A percentile compares a stretch with the other conserved stretches of the same genome.
These are phyloP conservation scores for Hansenula lynferdii DNA, from an alignment of 1,139 yeast genomes.

Conservation along the genomic window DNA sequence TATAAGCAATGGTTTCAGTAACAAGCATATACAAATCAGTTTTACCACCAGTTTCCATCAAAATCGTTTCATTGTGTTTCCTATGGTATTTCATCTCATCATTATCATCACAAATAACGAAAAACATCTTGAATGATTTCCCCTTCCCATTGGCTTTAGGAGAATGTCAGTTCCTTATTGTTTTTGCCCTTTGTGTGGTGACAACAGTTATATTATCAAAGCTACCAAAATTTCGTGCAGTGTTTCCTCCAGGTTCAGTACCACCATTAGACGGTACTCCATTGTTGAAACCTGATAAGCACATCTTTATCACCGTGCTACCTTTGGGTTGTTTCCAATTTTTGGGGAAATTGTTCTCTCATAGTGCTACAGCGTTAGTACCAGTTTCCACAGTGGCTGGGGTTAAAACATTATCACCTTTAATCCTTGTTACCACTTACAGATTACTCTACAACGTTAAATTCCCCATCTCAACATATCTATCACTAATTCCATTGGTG, in stretches of 20 bases:
- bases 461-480: slow-evolving; percentile 56
- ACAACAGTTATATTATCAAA: slow-evolving; percentile 25
- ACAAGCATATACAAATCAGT: too few relatives aligned
- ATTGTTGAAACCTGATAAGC: slow-evolving; percentile 29
- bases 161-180: slow-evolving; percentile 77
- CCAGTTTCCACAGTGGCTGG: slow-evolving; percentile 95
- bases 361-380: slow-evolving; percentile 83
- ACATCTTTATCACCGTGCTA: slow-evolving; percentile 62
- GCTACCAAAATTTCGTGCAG: slow-evolving; percentile 15
- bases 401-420: slow-evolving; percentile 86
- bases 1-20: too few relatives aligned
- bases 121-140: slow-evolving; percentile 65
- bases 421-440: slow-evolving; percentile 77
- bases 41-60: slow-evolving; percentile 17
- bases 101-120: slow-evolving; percentile 78
- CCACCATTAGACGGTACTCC: slow-evolving; percentile 17
- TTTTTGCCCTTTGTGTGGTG: slow-evolving; percentile 35
- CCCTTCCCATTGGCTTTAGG: slow-evolving; percentile 82
- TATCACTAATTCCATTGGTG: slow-evolving; percentile 65
- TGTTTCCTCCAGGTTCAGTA: slow-evolving; percentile 20
- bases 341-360: slow-evolving; percentile 85
- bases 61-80: slow-evolving; percentile 49
- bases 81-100: slow-evolving; percentile 83
- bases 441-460: slow-evolving; percentile 51
- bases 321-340: slow-evolving; percentile 95